Evolutionary conservation across 257 asterid species (phyloP), one percentile per base, ranked within the genome.

Genomic region (Petunia secreta): DNA sequence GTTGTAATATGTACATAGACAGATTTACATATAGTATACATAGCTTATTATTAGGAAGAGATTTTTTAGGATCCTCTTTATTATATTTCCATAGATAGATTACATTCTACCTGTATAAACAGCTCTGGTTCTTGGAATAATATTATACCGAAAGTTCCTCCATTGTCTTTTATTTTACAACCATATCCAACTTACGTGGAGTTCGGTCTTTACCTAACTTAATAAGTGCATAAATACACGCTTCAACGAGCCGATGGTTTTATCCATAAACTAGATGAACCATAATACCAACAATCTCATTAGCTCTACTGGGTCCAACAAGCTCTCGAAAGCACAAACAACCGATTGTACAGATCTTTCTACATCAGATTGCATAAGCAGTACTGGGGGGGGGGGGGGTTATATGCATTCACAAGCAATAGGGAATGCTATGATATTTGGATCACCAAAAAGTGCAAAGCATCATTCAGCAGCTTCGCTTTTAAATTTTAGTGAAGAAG

Each of bases 111-210:
- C 25, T 25, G 25, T 25, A 25, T 25, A 25, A 25, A 25, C 25
- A 25, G 25, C 25, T 25, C 25, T 25, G 25, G 25, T 25, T 25
- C 25, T 25, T 25, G 25, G 25, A 25, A 25, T 25, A 25, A 25
- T 25, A 25, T 25, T 25, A 25, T 25, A 25, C 25, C 25, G 25
- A 25, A 25, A 25, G 25, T 25, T 25, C 25, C 25, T 25, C 25
- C 25, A 25, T 25, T 25, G 25, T 25, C 25, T 25, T 25, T 25
- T 25, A 25, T 25, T 25, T 25, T 25, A 25, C 25, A 25, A 93
- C 93, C 97, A 93, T 93, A 74, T 93, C 97, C 89, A 90, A 75
- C 86, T 93, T 93, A 78, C 96, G 87, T 38, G 93, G 96, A 66
- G 97, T 93, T 85, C 90, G 80, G 82, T 93, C 98, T 85, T 92